These are phyloP conservation scores for Peterozyma toletana DNA, from an alignment of 805 yeast species.

Conservation along the genomic window DNA sequence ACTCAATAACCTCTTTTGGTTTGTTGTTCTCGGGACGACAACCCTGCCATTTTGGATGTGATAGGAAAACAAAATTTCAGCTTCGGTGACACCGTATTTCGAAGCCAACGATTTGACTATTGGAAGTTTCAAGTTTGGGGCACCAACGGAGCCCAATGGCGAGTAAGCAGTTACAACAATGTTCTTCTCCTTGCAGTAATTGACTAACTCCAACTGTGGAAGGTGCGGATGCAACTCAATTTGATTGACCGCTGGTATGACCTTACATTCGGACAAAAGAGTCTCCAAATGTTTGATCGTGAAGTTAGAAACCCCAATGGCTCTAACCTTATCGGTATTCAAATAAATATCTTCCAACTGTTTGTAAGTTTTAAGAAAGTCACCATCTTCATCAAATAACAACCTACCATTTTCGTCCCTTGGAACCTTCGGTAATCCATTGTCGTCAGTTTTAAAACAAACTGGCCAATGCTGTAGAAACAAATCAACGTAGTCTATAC, in stretches of 20 bases:
- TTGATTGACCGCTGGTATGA: conserved; percentile 35
- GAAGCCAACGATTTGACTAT: conserved; percentile 35
- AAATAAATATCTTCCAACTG: conserved; percentile 25
- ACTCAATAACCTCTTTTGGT: conserved; percentile 49
- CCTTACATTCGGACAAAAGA: conserved; percentile 25
- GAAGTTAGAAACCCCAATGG: conserved; percentile 40
- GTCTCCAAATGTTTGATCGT: conserved; percentile 22
- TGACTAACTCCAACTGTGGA: conserved; percentile 24
- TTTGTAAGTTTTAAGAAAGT: conserved; percentile 26
- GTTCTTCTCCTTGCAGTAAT: conserved; percentile 22
- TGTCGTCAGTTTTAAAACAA: conserved; percentile 7
- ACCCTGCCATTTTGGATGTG: conserved; percentile 55
- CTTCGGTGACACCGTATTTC: conserved; percentile 44
- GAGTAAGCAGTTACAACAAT: conserved; percentile 31
- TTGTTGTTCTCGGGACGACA: conserved; percentile 65
- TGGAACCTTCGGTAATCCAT: conserved; percentile 4
- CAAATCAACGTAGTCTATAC: conserved; percentile 30
- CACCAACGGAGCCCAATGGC: conserved; percentile 30
- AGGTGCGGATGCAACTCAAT: conserved; percentile 37
- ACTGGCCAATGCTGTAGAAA: conserved; percentile 39
- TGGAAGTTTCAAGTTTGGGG: conserved; percentile 28
- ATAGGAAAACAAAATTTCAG: conserved; percentile 57
- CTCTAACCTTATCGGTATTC: conserved; percentile 27
- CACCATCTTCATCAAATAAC: conserved; percentile 15
- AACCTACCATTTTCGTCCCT: background rate